Base-by-base conservation (phyloP, 2,329 filamentous ascomycete species). In the Ophiostoma tasmaniense region DNA sequence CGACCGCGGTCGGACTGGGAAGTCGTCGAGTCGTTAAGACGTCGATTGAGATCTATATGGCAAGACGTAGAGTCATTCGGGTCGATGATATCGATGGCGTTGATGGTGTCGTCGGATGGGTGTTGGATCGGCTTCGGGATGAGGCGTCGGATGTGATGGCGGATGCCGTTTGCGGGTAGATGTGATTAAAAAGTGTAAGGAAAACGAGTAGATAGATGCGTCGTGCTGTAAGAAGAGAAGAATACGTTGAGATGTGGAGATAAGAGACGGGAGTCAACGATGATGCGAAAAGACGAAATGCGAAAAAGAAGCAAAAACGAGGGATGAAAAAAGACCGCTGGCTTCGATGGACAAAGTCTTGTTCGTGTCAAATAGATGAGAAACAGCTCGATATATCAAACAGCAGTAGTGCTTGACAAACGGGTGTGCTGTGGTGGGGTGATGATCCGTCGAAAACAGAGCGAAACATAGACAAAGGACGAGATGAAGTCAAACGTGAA, bases 401-500 rank as follows among this genome's bases (percentile, higher is more conserved):
- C 17, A 37, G 33, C 30, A 4, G 33, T 3, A 10, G 20, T 39
- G n/a, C 13, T 39, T 30, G 55, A 61, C 28, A 59, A 67, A 52
- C 45, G 28, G 25, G 28, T 17, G 28, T n/a, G 64, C 25, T 50
- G 66, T 39, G 25, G 30, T 62, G 64, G 37, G 25, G 64, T 37
- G 35, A 66, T 62, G 59, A 2, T 35, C 20, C 5, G 30, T 62
- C 61, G 33, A 64, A 22, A 64, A 22, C 59, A 62, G 59, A n/a
- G 61, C 61, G 61, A 37, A 35, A 37, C 61, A 64, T 17, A 22
- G 30, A n/a, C 30, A 39, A 39, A 37, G 20, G 17, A 50, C 62
- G 62, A 67, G 66, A 33, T n/a, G 35, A 35, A 17, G 50, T 64
- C 35, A 64, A 35, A 64, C 61, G 61, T 67, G 68, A 70, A 67